phyloP scores from a whole-genome alignment of 2,329 filamentous ascomycete genomes.

The Pseudocercospora musae region DNA sequence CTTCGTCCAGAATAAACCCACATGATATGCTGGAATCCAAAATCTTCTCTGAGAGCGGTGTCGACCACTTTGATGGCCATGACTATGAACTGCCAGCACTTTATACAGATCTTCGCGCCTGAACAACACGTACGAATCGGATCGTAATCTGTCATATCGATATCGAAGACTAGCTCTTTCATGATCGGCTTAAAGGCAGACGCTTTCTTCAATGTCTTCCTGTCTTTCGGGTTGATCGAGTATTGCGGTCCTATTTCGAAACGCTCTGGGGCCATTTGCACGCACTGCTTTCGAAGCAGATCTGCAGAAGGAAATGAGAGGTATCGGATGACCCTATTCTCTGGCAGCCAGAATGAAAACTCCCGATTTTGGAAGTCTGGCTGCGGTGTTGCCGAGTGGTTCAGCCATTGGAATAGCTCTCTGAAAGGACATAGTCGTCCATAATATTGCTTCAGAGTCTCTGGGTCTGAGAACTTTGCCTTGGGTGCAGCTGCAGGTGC shows the following conservation, averaged over 20 bases:
- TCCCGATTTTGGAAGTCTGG: slow-evolving; percentile 90
- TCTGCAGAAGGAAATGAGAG: slow-evolving; percentile 72
- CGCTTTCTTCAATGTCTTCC: slow-evolving; percentile 79
- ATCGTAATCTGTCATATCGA: slow-evolving; percentile 98
- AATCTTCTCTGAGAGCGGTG: slow-evolving; percentile 81
- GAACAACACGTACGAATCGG: slow-evolving; percentile 93
- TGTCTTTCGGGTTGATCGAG: slow-evolving; percentile 85
- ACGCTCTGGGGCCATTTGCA: slow-evolving; percentile 82
- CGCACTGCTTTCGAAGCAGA: slow-evolving; percentile 81
- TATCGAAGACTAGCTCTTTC: slow-evolving; percentile 98
- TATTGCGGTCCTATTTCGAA: slow-evolving; percentile 99
- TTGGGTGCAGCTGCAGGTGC: slow-evolving; percentile 29
- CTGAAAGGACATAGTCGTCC: slow-evolving; percentile 93
- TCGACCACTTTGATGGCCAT: slow-evolving; percentile 97
- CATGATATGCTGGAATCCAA: slow-evolving; percentile 93
- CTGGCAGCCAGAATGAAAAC: slow-evolving; percentile 92
- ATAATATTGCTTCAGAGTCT: slow-evolving; percentile 90
- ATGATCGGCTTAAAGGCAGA: slow-evolving; percentile 79
- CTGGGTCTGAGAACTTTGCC: slow-evolving; percentile 60
- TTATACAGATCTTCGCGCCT: slow-evolving; percentile 87
- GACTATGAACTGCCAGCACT: slow-evolving; percentile 95
- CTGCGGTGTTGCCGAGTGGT: slow-evolving; percentile 81
- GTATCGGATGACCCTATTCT: slow-evolving; percentile 89
- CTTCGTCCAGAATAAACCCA: slow-evolving; percentile 98
- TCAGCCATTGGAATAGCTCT: slow-evolving; percentile 95